Evolutionary conservation across 768 basidiomycete genomes (phyloP), one percentile per base, ranked within the genome.

Genomic region (Macrolepiota dolichaula): DNA sequence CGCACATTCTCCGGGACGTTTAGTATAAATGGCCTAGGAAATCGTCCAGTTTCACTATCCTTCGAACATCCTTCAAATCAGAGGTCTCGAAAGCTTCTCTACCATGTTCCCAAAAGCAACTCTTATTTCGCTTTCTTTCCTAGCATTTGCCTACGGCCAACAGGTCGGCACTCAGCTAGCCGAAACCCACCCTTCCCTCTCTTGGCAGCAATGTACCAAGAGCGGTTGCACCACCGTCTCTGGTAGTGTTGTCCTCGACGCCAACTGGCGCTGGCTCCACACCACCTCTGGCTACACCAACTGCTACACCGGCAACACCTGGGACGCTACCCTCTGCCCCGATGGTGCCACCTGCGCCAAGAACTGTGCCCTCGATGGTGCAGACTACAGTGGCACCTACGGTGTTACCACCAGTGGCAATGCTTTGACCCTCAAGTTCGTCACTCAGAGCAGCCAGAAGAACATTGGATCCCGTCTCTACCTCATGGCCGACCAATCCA

Each of bases 181-280:
- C n/a, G 80, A 81, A 66, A 71, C 53, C 57, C 79, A 81, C 69
- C 79, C 80, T 37, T 40, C 65, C 15, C 72, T 81, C 38, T 66
- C 72, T 52, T 71, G 69, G 64, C 72, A 77, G 63, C 65, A 70
- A 51, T 81, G 80, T 68, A 73, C 76, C 24, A 63, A 67, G 17
- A 73, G 77, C 44, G 67, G 69, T 35, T 77, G 77, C 72, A 68
- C 65, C 24, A 67, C 65, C 19, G 44, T 62, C 40, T 61, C 59
- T 13, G 67, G 67, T 44, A 51, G 65, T 10, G 71, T 80, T 62
- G 75, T 75, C 19, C 73, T 80, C 68, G 79, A 79, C 66, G 51
- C 75, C 52, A 79, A 79, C 72, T 80, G 78, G 79, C 77, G 79
- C 51, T 79, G 76, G 76, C 61, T 74, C 22, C 74, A 76, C 64